Evolutionary conservation across 768 basidiomycete species (phyloP), one percentile per base, ranked within the genome.

Genomic region (Leccinum pellstonianum): DNA sequence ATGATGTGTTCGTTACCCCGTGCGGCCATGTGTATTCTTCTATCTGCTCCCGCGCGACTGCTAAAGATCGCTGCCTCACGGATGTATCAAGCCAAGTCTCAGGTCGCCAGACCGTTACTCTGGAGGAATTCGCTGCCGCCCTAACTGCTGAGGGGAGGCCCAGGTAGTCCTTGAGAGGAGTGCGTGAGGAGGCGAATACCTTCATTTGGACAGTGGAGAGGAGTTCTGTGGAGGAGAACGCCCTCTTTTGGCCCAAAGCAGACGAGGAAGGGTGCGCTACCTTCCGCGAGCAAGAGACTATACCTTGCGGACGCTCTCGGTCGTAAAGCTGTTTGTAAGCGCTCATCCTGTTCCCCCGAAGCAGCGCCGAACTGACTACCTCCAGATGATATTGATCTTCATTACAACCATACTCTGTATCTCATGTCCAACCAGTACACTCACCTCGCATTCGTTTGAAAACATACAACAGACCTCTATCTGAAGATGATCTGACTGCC

Each of bases 351-450:
- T 52, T 19, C 9, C 50, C 10, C 29, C n/a, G 48, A 38, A 31
- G 29, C 1, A 10, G 31, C 25, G 6, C 46, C 21, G 55, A 9
- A 17, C 62, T 67, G 47, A 64, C 31, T 9, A 29, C 9, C 54
- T 31, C 50, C 68, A 85, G 86, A 90, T 62, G 54, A 87, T 91
- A 82, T 75, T 92, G 58, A 89, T 90, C 64, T 90, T 92, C 67
- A 61, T 91, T 54, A 88, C 87, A 0, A 91, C 90, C 2, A 89
- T 91, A 67, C 71, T 90, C 37, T 81, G 79, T 29, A 77, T 91
- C 57, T 82, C 85, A 3, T 83, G 80, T 14, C 90, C 90, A 1
- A 88, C 88, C 5, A 85, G 78, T 76, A 55, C 37, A 69, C 59
- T 33, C 37, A 5, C 49, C 33, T 4, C 8, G 5, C 55, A 17